Conservation (phyloP, 2,329 filamentous ascomycete species). For the Aspergillus sp. region DNA sequence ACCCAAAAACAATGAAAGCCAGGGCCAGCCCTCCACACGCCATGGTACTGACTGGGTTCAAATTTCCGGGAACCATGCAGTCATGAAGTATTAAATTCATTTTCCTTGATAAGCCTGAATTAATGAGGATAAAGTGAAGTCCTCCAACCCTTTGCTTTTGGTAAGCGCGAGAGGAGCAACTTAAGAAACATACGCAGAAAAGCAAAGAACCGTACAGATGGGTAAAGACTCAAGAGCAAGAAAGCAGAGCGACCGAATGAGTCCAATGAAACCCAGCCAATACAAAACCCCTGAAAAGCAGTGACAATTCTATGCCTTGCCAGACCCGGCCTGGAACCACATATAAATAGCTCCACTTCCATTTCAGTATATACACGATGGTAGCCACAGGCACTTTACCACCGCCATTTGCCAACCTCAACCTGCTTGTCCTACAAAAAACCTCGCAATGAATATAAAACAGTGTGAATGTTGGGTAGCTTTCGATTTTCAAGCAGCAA, state of each 20-base stretch:
- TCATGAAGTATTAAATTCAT: not conserved
- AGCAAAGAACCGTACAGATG: not conserved
- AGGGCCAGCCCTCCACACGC: not conserved
- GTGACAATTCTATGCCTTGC: not conserved
- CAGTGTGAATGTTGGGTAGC: not conserved
- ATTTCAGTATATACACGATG: conserved; percentile 5
- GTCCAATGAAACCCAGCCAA: not conserved
- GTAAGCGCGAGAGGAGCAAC: not conserved
- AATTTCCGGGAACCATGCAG: not conserved
- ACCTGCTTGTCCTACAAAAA: not conserved
- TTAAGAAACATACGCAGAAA: not conserved
- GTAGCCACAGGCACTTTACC: not conserved
- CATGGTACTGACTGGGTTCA: not conserved
- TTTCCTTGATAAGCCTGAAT: not conserved
- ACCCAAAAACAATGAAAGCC: not conserved
- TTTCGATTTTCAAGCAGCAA: conserved; percentile 6
- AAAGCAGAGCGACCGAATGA: not conserved
- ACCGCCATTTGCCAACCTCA: not conserved
- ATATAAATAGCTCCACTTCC: not conserved
- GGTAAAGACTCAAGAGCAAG: not conserved
- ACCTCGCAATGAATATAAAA: not conserved
- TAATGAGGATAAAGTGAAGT: not conserved
- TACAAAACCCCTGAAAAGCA: not conserved
- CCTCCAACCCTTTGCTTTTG: not conserved
- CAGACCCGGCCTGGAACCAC: not conserved